Conservation (phyloP, 176 grass and related monocot genomes). For the Bromus sterilis region DNA sequence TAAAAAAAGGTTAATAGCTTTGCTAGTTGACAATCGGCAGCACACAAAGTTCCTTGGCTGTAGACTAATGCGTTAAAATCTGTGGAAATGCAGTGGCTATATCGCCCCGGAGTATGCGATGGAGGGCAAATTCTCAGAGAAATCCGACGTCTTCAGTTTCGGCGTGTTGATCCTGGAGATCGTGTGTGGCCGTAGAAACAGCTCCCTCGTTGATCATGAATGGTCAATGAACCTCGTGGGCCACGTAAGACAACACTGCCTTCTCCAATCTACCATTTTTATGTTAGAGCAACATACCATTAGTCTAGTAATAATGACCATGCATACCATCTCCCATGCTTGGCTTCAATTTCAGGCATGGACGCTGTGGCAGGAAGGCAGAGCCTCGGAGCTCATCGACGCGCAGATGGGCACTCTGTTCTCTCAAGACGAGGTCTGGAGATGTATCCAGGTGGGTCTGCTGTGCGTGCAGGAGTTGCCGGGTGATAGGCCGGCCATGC, state of each 20-base stretch:
- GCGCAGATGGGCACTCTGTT: constrained; percentile 28
- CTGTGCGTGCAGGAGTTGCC: constrained; percentile 70
- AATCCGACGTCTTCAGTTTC: constrained; percentile 68
- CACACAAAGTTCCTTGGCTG: not conserved
- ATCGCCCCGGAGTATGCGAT: constrained; percentile 65
- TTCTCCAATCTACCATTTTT: not conserved
- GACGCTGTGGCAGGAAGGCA: constrained; percentile 46
- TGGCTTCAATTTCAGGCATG: constrained; percentile 46
- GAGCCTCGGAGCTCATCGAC: constrained; percentile 36
- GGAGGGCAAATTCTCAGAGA: constrained; percentile 62
- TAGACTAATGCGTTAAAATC: not conserved
- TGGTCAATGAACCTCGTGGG: constrained; percentile 65
- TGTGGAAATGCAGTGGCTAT: constrained; percentile 47
- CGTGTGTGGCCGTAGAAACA: constrained; percentile 52
- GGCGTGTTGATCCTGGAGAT: constrained; percentile 65
- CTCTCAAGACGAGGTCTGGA: constrained; percentile 25
- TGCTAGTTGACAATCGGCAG: not conserved
- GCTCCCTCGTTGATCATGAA: constrained; percentile 30
- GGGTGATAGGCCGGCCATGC: constrained; percentile 53
- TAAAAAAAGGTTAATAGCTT: not conserved
- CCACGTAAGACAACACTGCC: constrained; percentile 36
- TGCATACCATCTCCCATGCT: not conserved
- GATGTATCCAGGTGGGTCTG: constrained; percentile 66
- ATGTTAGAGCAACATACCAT: not conserved
- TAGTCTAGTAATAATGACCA: not conserved